phyloP scores from a whole-genome alignment of 208 protist genomes.

The Trypanosoma scelopori region DNA sequence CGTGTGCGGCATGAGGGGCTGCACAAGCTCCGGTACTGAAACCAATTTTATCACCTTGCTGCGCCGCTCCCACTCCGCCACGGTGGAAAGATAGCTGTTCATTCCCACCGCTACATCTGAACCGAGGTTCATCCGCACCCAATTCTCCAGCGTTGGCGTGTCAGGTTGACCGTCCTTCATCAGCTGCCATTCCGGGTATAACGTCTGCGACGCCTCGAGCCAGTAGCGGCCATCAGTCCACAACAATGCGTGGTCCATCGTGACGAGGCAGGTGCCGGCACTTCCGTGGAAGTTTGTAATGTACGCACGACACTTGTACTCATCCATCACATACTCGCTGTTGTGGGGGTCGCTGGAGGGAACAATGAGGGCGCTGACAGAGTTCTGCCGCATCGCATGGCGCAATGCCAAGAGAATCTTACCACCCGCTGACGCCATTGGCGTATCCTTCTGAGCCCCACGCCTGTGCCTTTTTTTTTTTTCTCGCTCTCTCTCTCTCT shows the following conservation, averaged over 20 bases:
- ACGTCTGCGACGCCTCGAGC: conserved; percentile 85
- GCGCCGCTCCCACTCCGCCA: conserved; percentile 77
- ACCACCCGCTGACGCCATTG: conserved; percentile 39
- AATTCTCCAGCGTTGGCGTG: conserved; percentile 71
- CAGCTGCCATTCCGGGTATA: conserved; percentile 81
- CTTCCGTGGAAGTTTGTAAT: conserved; percentile 96
- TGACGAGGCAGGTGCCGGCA: conserved; percentile 88
- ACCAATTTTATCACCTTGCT: conserved; percentile 58
- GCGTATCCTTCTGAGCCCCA: background rate
- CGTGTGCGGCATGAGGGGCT: conserved; percentile 40
- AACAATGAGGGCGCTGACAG: conserved; percentile 86
- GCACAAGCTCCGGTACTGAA: conserved; percentile 58
- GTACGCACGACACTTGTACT: conserved; percentile 90
- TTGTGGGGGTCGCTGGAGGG: conserved; percentile 94
- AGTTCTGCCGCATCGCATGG: conserved; percentile 62
- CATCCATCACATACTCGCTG: conserved; percentile 94
- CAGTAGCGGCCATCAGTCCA: conserved; percentile 99
- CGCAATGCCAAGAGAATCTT: conserved; percentile 57
- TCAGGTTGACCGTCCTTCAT: conserved; percentile 78
- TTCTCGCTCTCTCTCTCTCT: background rate
- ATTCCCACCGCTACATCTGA: conserved; percentile 47
- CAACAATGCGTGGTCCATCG: conserved; percentile 77
- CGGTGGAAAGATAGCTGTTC: conserved; percentile 66
- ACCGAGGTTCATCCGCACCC: conserved; percentile 55
- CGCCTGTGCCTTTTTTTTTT: background rate